A percentile compares a stretch with the other conserved stretches of the same genome.
These are phyloP conservation scores for Lasiosphaeriaceae sp. DNA, from an alignment of 495 filamentous ascomycete genomes.

Conservation along the genomic window DNA sequence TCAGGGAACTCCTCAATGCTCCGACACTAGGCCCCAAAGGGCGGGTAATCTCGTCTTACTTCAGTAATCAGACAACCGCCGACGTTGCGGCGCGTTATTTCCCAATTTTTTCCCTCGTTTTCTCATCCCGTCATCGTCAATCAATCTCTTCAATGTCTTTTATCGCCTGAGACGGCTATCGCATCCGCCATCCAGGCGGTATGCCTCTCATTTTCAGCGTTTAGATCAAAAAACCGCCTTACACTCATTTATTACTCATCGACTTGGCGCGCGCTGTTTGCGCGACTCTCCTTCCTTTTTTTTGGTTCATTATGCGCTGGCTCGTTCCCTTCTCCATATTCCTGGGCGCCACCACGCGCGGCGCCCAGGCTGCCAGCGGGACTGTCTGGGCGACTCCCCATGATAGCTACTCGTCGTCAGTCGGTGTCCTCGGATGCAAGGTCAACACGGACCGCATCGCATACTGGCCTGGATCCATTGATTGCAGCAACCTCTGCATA, in stretches of 20 bases:
- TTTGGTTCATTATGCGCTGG: slow-evolving; percentile 16
- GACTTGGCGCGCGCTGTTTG: not conserved
- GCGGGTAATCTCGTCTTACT: slow-evolving; percentile 4
- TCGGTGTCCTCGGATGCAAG: slow-evolving; percentile 49
- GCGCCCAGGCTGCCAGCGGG: slow-evolving; percentile 23
- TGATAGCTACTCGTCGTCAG: slow-evolving; percentile 46
- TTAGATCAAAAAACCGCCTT: not conserved
- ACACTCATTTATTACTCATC: not conserved
- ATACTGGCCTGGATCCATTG: slow-evolving; percentile 45
- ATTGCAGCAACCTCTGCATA: slow-evolving; percentile 47
- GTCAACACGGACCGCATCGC: slow-evolving; percentile 46
- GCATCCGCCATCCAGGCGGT: slow-evolving; percentile 7
- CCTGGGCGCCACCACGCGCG: slow-evolving; percentile 21
- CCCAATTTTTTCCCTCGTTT: not conserved
- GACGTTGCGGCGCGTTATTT: slow-evolving; percentile 6
- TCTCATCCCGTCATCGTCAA: not conserved
- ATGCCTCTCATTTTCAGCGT: not conserved
- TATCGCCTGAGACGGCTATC: slow-evolving; percentile 1
- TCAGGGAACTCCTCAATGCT: not conserved
- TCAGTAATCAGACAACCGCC: not conserved
- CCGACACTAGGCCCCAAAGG: slow-evolving; percentile 4
- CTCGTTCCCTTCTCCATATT: slow-evolving; percentile 5
- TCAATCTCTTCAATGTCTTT: slow-evolving; percentile 4
- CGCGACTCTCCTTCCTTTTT: not conserved
- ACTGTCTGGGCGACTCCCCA: slow-evolving; percentile 48